phyloP scores from a whole-genome alignment of 2,329 filamentous ascomycete species.

The Paraphaeosphaeria minitans region DNA sequence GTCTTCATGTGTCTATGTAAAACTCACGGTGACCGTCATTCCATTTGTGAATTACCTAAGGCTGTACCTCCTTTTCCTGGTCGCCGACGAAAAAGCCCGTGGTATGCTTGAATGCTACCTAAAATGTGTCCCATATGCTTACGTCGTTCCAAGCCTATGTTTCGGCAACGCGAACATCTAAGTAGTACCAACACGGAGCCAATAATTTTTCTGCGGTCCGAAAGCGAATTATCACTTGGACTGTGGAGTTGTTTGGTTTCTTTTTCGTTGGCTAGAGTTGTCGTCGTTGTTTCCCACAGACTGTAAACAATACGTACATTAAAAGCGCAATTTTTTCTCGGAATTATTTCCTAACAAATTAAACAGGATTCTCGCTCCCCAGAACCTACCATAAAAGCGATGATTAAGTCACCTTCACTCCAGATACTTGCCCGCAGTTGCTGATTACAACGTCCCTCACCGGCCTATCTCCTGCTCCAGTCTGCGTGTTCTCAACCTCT shows the following conservation, averaged over 20 bases:
- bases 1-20: not conserved
- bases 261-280: not conserved
- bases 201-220: not conserved
- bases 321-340: no score
- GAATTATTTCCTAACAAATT: no score
- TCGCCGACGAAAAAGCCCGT: constrained; percentile 7
- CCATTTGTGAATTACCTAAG: not conserved
- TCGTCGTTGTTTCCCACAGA: no score
- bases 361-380: no score
- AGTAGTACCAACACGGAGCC: not conserved
- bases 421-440: constrained; percentile 10
- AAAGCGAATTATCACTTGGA: not conserved
- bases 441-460: constrained; percentile 6
- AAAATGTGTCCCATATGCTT: not conserved
- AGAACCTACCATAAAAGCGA: no score
- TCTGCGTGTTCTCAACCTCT: constrained; percentile 87
- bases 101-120: constrained; percentile 5
- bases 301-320: no score
- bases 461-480: constrained; percentile 32
- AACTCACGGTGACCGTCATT: constrained; percentile 4
- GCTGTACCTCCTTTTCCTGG: not conserved
- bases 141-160: not conserved
- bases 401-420: not conserved
- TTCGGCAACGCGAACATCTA: not conserved
- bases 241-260: not conserved